A percentile compares a stretch with the other conserved stretches of the same genome.
These are phyloP conservation scores for Chaetomiaceae sp. DNA, from an alignment of 2,329 filamentous ascomycete species.

Conservation along the genomic window DNA sequence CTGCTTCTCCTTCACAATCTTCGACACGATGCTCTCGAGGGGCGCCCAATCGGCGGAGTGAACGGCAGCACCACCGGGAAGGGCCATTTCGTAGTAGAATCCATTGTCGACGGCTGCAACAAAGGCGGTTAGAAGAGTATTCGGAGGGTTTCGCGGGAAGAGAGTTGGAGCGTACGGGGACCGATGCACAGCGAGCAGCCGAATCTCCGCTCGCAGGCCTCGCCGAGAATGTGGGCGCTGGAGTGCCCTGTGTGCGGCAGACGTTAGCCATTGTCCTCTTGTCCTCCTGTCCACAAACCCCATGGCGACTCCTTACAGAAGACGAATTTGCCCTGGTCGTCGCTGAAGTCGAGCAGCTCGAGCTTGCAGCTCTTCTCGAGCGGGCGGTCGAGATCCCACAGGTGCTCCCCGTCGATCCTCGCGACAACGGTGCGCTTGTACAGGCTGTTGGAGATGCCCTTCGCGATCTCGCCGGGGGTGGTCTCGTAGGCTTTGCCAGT, in stretches of 20 bases:
- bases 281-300: background rate
- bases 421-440: conserved; percentile 85
- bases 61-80: conserved; percentile 65
- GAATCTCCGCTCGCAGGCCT: conserved; percentile 85
- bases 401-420: conserved; percentile 70
- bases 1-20: conserved; percentile 95
- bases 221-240: conserved; percentile 90
- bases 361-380: conserved; percentile 84
- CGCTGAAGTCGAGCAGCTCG: conserved; percentile 75
- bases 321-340: conserved; percentile 75
- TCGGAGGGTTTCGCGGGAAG: background rate
- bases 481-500: conserved; percentile 86
- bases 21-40: conserved; percentile 72
- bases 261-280: background rate
- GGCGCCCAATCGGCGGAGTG: conserved; percentile 76
- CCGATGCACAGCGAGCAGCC: conserved; percentile 79
- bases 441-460: conserved; percentile 76
- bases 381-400: conserved; percentile 92
- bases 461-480: conserved; percentile 73
- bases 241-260: conserved; percentile 57
- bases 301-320: conserved; percentile 55
- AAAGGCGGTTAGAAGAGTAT: conserved; percentile 73
- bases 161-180: conserved; percentile 46
- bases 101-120: conserved; percentile 66
- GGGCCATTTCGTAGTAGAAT: conserved; percentile 83